Evolutionary conservation across 768 basidiomycete species (phyloP).

Genomic region (Lentinula guzmanii): DNA sequence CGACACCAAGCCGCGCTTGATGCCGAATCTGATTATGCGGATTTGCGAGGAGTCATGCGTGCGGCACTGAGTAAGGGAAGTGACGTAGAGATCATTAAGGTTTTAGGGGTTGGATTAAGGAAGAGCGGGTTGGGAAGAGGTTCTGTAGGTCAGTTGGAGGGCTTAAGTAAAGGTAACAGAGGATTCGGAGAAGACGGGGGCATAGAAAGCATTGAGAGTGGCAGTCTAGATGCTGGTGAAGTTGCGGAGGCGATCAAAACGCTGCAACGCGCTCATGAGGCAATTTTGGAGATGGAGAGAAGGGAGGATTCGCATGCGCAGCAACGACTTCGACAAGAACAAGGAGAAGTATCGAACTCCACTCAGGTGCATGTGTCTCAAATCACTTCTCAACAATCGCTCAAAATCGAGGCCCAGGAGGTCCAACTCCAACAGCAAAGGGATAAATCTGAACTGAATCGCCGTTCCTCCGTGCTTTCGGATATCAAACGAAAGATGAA

Average conservation of each 20-base stretch:
- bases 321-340: neutral
- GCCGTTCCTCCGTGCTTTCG: neutral
- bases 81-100: slow-evolving; percentile 58
- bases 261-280: slow-evolving; percentile 61
- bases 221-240: slow-evolving; percentile 35
- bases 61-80: slow-evolving; percentile 48
- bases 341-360: neutral
- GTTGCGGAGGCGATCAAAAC: slow-evolving; percentile 82
- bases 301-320: neutral
- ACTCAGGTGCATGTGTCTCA: neutral
- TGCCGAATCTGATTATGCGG: slow-evolving; percentile 42
- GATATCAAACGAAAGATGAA: neutral
- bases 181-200: slow-evolving; percentile 27
- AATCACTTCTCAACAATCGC: neutral
- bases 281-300: slow-evolving; percentile 26
- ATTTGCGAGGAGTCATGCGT: slow-evolving; percentile 55
- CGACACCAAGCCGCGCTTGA: slow-evolving; percentile 41
- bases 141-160: neutral
- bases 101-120: slow-evolving; percentile 37
- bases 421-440: neutral
- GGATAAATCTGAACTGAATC: neutral
- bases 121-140: neutral
- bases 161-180: slow-evolving; percentile 2
- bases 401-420: neutral
- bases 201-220: neutral